Evolutionary conservation across 2,329 filamentous ascomycete species (phyloP).

Genomic region (Beauveria asiatica): DNA sequence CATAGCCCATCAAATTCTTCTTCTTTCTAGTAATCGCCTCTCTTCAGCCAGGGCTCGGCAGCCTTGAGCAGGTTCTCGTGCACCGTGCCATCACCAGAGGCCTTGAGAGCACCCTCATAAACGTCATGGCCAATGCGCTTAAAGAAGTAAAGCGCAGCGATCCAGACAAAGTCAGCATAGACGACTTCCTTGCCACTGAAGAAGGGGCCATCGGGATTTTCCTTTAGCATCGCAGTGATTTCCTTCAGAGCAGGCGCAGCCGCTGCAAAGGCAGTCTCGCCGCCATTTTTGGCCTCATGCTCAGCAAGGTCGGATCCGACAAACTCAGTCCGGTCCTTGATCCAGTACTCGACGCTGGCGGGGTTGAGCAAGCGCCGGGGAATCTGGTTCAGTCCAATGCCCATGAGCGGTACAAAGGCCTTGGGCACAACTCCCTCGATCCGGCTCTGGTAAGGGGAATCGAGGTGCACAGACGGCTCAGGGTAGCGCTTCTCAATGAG

Average conservation of each 20-base stretch:
- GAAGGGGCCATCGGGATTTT: constrained; percentile 50
- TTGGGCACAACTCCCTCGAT: constrained; percentile 32
- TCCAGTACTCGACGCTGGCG: constrained; percentile 46
- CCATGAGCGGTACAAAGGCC: constrained; percentile 29
- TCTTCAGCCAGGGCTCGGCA: constrained; percentile 31
- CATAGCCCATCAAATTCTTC: not conserved
- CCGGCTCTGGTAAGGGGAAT: constrained; percentile 39
- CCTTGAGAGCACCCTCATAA: constrained; percentile 27
- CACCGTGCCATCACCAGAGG: constrained; percentile 27
- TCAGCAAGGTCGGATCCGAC: constrained; percentile 47
- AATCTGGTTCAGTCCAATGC: constrained; percentile 39
- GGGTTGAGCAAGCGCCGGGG: constrained; percentile 43
- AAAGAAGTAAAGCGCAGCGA: constrained; percentile 37
- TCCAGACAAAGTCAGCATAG: constrained; percentile 52
- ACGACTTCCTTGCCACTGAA: constrained; percentile 47
- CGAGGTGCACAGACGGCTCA: constrained; percentile 46
- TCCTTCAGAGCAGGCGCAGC: constrained; percentile 28
- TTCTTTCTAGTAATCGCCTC: constrained; percentile 25
- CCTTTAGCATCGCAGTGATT: constrained; percentile 39
- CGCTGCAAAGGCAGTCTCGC: constrained; percentile 39
- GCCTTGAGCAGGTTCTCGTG: constrained; percentile 34
- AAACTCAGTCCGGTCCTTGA: constrained; percentile 36
- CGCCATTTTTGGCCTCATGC: constrained; percentile 36
- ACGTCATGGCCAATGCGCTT: constrained; percentile 26
- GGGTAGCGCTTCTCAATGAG: constrained; percentile 53